These are phyloP conservation scores for Trichoderma virens DNA, from an alignment of 495 filamentous ascomycete species.

Conservation along the genomic window DNA sequence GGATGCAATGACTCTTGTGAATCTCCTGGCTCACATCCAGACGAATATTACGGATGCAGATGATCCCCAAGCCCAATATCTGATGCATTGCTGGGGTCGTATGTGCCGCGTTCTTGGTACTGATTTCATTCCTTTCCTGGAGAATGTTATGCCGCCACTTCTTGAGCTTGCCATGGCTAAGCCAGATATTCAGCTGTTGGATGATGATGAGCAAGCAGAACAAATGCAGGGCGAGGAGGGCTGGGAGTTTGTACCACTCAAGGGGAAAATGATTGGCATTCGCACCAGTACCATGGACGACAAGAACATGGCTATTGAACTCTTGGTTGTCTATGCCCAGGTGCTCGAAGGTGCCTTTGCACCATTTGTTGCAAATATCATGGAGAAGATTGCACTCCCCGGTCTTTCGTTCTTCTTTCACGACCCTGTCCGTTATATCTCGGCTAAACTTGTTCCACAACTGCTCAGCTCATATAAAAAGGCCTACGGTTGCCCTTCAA, in stretches of 20 bases:
- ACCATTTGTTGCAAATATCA: constrained; percentile 82
- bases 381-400: constrained; percentile 93
- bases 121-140: constrained; percentile 87
- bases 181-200: constrained; percentile 93
- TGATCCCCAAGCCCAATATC: constrained; percentile 93
- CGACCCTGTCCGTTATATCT: constrained; percentile 91
- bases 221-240: constrained; percentile 91
- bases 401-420: constrained; percentile 99
- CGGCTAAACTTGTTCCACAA: constrained; percentile 89
- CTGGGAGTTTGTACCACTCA: constrained; percentile 94
- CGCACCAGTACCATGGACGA: constrained; percentile 94
- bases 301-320: constrained; percentile 97
- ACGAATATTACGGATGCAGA: constrained; percentile 81
- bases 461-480: constrained; percentile 92
- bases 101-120: constrained; percentile 92
- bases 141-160: constrained; percentile 89
- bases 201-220: constrained; percentile 91
- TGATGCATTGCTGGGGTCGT: constrained; percentile 98
- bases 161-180: constrained; percentile 87
- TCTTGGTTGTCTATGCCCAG: constrained; percentile 94
- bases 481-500: constrained; percentile 68
- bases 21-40: constrained; percentile 81
- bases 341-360: constrained; percentile 87
- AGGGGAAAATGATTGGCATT: constrained; percentile 97
- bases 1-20: constrained; percentile 79